Conservation (phyloP, 2,329 filamentous ascomycete genomes). For the Arthrobotrys megalospora region DNA sequence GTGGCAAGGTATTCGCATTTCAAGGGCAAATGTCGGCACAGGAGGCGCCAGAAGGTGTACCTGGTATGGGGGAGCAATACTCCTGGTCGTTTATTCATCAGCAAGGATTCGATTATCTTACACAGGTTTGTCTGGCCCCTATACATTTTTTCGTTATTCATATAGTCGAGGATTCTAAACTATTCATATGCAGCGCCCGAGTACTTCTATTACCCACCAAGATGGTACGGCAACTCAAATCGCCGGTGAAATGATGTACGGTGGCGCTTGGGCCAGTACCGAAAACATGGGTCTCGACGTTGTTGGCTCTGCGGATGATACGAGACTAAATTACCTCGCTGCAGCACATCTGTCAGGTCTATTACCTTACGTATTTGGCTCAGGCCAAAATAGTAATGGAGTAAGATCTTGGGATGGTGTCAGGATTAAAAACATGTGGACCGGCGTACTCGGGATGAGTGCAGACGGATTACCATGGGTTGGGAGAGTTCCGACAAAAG, state of each 20-base stretch:
- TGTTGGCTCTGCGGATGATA: slow-evolving; percentile 71
- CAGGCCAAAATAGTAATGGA: slow-evolving; percentile 62
- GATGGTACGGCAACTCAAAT: slow-evolving; percentile 49
- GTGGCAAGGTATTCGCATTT: slow-evolving; percentile 69
- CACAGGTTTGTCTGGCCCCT: slow-evolving; percentile 67
- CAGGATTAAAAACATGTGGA: slow-evolving; percentile 69
- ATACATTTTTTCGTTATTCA: slow-evolving; percentile 63
- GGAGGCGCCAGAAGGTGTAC: slow-evolving; percentile 67
- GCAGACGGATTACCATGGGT: slow-evolving; percentile 72
- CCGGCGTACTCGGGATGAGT: slow-evolving; percentile 70
- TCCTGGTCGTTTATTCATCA: slow-evolving; percentile 71
- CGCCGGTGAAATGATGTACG: slow-evolving; percentile 71
- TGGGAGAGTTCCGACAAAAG: slow-evolving; percentile 67
- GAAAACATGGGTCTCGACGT: slow-evolving; percentile 69
- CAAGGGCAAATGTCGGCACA: slow-evolving; percentile 72
- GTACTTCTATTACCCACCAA: slow-evolving; percentile 61
- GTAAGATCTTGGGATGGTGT: slow-evolving; percentile 48
- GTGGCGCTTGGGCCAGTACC: slow-evolving; percentile 71
- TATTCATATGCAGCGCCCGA: slow-evolving; percentile 34
- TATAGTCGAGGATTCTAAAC: not conserved
- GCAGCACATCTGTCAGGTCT: slow-evolving; percentile 68
- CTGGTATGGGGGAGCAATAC: slow-evolving; percentile 61
- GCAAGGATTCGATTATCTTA: slow-evolving; percentile 72
- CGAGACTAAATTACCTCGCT: slow-evolving; percentile 67
- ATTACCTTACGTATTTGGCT: slow-evolving; percentile 69